phyloP scores from a whole-genome alignment of 495 filamentous ascomycete genomes.

The Geopyxis carbonaria region DNA sequence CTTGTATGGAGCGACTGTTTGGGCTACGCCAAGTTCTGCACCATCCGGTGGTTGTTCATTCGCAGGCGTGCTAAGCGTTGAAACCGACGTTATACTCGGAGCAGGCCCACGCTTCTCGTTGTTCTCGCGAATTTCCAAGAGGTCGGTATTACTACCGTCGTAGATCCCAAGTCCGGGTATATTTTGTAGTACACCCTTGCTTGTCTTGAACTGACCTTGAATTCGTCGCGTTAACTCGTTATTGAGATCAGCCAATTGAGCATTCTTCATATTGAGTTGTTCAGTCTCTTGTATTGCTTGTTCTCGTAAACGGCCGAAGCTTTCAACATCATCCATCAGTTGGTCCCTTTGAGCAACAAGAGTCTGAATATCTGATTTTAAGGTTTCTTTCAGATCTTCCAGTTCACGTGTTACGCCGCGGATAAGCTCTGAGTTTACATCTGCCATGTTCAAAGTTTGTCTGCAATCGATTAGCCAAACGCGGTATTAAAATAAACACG shows the following conservation, averaged over 20 bases:
- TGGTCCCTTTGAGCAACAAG: constrained; percentile 68
- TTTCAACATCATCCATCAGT: constrained; percentile 62
- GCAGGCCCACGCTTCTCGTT: constrained; percentile 19
- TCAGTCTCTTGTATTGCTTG: constrained; percentile 90
- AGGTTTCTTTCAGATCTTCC: constrained; percentile 65
- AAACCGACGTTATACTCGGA: too few species aligned
- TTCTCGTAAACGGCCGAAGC: constrained; percentile 64
- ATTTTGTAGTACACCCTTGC: constrained; percentile 39
- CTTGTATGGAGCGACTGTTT: constrained; percentile 50
- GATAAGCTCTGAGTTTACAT: constrained; percentile 67
- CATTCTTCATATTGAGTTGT: constrained; percentile 80
- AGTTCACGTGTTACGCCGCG: constrained; percentile 78
- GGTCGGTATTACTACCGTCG: constrained; percentile 23
- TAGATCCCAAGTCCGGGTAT: constrained; percentile 78
- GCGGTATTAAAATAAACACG: background rate
- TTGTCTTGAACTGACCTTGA: constrained; percentile 71
- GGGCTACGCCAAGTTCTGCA: constrained; percentile 43
- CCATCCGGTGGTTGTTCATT: background rate
- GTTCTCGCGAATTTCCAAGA: constrained; percentile 17
- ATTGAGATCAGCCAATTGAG: constrained; percentile 82
- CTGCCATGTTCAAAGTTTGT: constrained; percentile 51
- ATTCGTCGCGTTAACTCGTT: constrained; percentile 88
- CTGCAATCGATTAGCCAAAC: constrained; percentile 23
- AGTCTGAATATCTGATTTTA: constrained; percentile 62
- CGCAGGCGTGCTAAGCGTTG: too few species aligned